phyloP scores from a whole-genome alignment of 2,329 filamentous ascomycete genomes.

The Fusarium sp. region DNA sequence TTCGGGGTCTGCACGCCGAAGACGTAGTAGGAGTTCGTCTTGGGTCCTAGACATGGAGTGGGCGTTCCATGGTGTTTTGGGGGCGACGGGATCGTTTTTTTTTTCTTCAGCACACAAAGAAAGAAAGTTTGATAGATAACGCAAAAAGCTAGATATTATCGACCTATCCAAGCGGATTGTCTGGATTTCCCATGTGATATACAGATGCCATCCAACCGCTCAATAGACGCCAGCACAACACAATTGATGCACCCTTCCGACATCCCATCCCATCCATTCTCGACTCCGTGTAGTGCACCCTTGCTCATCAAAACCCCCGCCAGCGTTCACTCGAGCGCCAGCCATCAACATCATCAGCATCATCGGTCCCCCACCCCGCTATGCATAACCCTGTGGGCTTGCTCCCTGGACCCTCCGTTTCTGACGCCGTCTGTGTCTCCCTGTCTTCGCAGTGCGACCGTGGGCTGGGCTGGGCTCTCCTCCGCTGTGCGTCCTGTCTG shows the following conservation, averaged over 20 bases:
- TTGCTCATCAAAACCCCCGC: neutral
- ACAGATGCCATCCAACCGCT: constrained; percentile 18
- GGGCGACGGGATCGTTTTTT: neutral
- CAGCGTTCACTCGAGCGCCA: neutral
- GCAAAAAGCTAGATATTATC: neutral
- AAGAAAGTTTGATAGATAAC: neutral
- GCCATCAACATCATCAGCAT: constrained; percentile 33
- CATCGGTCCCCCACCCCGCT: constrained; percentile 30
- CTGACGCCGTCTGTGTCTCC: constrained; percentile 9
- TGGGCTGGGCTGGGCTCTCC: neutral
- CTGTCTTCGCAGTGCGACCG: neutral
- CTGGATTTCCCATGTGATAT: constrained; percentile 25
- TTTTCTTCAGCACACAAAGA: neutral
- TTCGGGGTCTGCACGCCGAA: constrained; percentile 36
- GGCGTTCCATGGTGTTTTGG: neutral
- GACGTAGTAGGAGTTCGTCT: constrained; percentile 27
- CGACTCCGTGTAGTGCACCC: neutral
- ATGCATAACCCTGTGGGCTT: constrained; percentile 28
- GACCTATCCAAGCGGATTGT: neutral
- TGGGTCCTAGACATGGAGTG: neutral
- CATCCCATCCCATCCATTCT: constrained; percentile 7
- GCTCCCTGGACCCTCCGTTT: constrained; percentile 17
- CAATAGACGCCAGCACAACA: constrained; percentile 8
- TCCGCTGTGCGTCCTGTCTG: neutral
- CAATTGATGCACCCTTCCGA: constrained; percentile 1